Evolutionary conservation across 2,329 filamentous ascomycete species (phyloP).

Genomic region (Colletotrichum sp.): DNA sequence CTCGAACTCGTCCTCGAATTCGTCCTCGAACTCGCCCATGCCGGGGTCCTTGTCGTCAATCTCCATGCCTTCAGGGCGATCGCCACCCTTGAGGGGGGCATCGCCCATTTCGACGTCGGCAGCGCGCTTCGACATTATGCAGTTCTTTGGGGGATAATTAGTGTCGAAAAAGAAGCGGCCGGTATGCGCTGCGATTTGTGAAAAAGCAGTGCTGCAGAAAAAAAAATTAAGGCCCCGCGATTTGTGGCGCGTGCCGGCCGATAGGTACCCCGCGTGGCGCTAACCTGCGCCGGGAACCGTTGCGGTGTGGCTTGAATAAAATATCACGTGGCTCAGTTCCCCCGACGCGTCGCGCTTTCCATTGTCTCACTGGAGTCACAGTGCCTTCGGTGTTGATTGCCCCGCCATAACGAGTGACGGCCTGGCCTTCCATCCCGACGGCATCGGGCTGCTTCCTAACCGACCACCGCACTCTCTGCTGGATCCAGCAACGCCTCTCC

Average conservation of each 20-base stretch:
- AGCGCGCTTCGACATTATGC: slow-evolving; percentile 64
- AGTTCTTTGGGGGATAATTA: neutral
- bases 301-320: neutral
- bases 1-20: slow-evolving; percentile 92
- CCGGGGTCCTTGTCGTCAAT: slow-evolving; percentile 60
- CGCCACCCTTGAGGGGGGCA: slow-evolving; percentile 63
- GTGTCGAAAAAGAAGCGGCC: neutral
- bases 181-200: neutral
- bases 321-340: neutral
- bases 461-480: neutral
- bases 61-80: slow-evolving; percentile 69
- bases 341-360: slow-evolving; percentile 1
- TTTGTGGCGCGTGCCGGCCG: slow-evolving; percentile 10
- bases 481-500: neutral
- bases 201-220: neutral
- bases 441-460: neutral
- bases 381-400: slow-evolving; percentile 4
- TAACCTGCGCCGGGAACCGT: neutral
- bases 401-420: neutral
- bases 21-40: slow-evolving; percentile 90
- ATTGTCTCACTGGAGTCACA: neutral
- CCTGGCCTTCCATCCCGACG: neutral
- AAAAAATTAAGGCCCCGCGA: slow-evolving; percentile 19
- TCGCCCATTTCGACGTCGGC: slow-evolving; percentile 54
- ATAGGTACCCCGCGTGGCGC: slow-evolving; percentile 20